These are phyloP conservation scores for Mucor piriformis DNA, from an alignment of 371 early-diverging fungal genomes.

Conservation along the genomic window DNA sequence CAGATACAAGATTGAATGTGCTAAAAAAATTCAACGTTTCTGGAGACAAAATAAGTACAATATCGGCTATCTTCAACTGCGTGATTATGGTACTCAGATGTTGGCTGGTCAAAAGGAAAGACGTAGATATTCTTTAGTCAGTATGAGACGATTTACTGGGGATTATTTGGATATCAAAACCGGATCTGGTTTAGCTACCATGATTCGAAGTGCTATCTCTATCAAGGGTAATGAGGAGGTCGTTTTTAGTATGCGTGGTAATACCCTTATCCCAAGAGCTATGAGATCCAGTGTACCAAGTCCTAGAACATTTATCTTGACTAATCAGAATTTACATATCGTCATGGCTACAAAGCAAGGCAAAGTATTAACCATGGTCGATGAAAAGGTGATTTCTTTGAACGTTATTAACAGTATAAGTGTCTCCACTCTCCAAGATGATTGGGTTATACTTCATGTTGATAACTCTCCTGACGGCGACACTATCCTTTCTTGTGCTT, in stretches of 20 bases:
- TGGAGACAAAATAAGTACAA: slow-evolving; percentile 91
- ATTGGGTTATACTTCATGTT: slow-evolving; percentile 79
- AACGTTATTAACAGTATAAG: slow-evolving; percentile 56
- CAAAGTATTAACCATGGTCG: slow-evolving; percentile 53
- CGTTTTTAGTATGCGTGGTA: slow-evolving; percentile 71
- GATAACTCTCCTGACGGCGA: slow-evolving; percentile 62
- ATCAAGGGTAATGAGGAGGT: slow-evolving; percentile 60
- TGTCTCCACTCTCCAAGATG: slow-evolving; percentile 74
- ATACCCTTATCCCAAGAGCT: slow-evolving; percentile 72
- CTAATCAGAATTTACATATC: slow-evolving; percentile 59
- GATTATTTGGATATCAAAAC: slow-evolving; percentile 86
- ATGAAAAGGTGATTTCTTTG: slow-evolving; percentile 55
- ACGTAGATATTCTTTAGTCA: slow-evolving; percentile 84
- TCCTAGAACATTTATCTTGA: slow-evolving; percentile 75
- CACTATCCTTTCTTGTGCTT: slow-evolving; percentile 41
- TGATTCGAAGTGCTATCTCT: slow-evolving; percentile 66
- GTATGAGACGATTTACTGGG: slow-evolving; percentile 85
- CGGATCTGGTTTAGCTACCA: slow-evolving; percentile 65
- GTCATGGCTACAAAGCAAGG: slow-evolving; percentile 55
- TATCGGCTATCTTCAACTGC: slow-evolving; percentile 86
- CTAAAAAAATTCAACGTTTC: slow-evolving; percentile 77
- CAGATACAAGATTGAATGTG: slow-evolving; percentile 72
- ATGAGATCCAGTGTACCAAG: slow-evolving; percentile 82
- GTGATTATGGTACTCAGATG: slow-evolving; percentile 93
- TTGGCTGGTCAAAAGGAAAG: slow-evolving; percentile 90